Evolutionary conservation across 1,139 yeast genomes (phyloP).

Genomic region (Zygosaccharomyces pseudobailii): DNA sequence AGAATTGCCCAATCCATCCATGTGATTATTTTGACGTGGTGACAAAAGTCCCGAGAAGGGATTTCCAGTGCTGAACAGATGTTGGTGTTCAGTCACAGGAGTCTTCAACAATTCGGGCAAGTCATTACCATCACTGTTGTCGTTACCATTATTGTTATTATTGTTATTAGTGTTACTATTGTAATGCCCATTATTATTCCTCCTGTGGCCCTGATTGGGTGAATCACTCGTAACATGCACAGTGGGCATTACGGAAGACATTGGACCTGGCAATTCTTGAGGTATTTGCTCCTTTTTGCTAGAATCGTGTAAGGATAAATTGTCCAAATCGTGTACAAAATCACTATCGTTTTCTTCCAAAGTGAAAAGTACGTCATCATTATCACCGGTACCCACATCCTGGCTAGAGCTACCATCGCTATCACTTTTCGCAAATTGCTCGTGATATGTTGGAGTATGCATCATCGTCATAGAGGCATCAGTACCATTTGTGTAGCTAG

Average conservation of each 20-base stretch:
- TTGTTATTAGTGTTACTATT: not conserved
- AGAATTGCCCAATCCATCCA: conserved; percentile 7
- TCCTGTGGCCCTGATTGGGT: not conserved
- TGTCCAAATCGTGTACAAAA: conserved; percentile 27
- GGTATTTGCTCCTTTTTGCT: conserved; percentile 3
- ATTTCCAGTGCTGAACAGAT: conserved; percentile 4
- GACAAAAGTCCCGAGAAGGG: conserved; percentile 6
- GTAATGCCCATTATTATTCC: conserved; percentile 1
- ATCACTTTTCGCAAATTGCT: conserved; percentile 15
- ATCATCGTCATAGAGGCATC: conserved; percentile 29
- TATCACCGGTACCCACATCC: conserved; percentile 1
- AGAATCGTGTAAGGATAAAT: conserved; percentile 18
- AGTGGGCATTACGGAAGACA: conserved; percentile 11
- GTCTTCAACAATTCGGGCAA: conserved; percentile 33
- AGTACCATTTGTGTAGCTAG: conserved; percentile 18
- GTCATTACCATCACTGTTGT: conserved; percentile 9
- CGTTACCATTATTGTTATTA: not conserved
- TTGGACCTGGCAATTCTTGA: not conserved
- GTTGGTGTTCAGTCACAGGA: conserved; percentile 16
- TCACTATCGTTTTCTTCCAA: conserved; percentile 39
- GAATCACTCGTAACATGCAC: conserved; percentile 13
- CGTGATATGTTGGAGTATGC: conserved; percentile 20
- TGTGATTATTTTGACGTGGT: conserved; percentile 11
- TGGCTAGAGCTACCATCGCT: conserved; percentile 23
- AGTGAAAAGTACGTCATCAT: conserved; percentile 40